A percentile compares a stretch with the other conserved stretches of the same genome.
These are phyloP conservation scores for Aspergillus sp. DNA, from an alignment of 2,329 filamentous ascomycete genomes.

Conservation along the genomic window DNA sequence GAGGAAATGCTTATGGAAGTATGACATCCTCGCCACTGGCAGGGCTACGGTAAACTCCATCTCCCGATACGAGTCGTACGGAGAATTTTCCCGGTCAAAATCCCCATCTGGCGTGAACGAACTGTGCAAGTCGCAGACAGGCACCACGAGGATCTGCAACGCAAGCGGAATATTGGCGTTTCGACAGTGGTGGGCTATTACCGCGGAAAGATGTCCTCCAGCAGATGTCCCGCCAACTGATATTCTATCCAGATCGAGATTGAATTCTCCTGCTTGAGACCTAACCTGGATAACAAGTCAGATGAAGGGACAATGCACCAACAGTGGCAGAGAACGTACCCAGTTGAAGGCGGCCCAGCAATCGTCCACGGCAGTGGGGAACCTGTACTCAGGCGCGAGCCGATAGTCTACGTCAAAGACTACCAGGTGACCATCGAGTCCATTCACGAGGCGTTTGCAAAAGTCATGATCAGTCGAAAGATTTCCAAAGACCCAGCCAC, in stretches of 20 bases:
- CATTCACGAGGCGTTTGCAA: conserved; percentile 42
- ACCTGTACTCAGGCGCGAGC: conserved; percentile 40
- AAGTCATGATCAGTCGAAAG: conserved; percentile 40
- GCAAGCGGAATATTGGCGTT: conserved; percentile 36
- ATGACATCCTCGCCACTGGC: conserved; percentile 39
- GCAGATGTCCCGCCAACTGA: conserved; percentile 43
- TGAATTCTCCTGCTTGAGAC: conserved; percentile 31
- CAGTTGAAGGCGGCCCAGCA: conserved; percentile 43
- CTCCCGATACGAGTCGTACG: conserved; percentile 42
- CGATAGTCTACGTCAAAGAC: conserved; percentile 48
- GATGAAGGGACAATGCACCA: background rate
- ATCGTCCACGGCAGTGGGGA: conserved; percentile 40
- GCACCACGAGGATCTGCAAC: conserved; percentile 40
- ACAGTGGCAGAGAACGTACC: conserved; percentile 22
- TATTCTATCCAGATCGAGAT: conserved; percentile 34
- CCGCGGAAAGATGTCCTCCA: conserved; percentile 41
- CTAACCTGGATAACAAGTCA: conserved; percentile 27
- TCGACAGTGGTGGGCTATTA: conserved; percentile 40
- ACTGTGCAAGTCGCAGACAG: conserved; percentile 37
- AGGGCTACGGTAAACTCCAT: conserved; percentile 39
- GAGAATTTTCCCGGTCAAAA: conserved; percentile 36
- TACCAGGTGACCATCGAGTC: conserved; percentile 39
- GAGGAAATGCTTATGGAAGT: conserved; percentile 40
- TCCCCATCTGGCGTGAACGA: conserved; percentile 36
- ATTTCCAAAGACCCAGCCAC: conserved; percentile 47